Conservation (phyloP, 495 filamentous ascomycete genomes). For the Thermochaetoides thermophila region DNA sequence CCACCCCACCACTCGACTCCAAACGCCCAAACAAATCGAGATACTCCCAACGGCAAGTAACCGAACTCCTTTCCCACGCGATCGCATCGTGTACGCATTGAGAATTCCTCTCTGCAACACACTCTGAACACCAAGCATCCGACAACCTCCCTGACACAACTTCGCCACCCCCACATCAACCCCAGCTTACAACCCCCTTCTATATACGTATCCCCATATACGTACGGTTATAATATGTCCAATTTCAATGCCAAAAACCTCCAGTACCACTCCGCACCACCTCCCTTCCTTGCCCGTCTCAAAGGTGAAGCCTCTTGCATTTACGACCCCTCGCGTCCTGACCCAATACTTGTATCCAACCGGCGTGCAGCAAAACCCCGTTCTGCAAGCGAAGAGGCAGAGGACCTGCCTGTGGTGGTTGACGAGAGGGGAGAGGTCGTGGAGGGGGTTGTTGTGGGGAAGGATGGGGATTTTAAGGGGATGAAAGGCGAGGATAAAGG, state of each 20-base stretch:
- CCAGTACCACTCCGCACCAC: conserved; percentile 32
- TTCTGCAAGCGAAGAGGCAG: conserved; percentile 32
- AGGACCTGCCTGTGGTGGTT: conserved; percentile 31
- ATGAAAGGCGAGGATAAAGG: background rate
- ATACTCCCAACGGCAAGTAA: too few species aligned
- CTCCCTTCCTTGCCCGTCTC: conserved; percentile 39
- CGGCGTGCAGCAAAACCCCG: conserved; percentile 24
- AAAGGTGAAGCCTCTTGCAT: conserved; percentile 22
- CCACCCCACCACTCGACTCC: too few species aligned
- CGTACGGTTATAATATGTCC: conserved; percentile 12
- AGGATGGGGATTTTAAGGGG: conserved; percentile 21
- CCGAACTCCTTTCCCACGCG: background rate
- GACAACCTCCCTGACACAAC: background rate
- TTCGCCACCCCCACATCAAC: background rate
- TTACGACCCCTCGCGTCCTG: conserved; percentile 16
- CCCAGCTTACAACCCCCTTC: background rate
- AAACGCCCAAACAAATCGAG: too few species aligned
- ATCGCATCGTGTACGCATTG: background rate
- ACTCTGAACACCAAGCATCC: too few species aligned
- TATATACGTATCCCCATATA: background rate
- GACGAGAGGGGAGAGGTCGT: conserved; percentile 33
- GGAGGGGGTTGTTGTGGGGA: conserved; percentile 15
- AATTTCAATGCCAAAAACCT: conserved; percentile 43
- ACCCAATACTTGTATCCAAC: conserved; percentile 29
- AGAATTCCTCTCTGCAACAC: too few species aligned